A percentile compares a stretch with the other conserved stretches of the same genome.
These are phyloP conservation scores for Heterobasidion occidentale DNA, from an alignment of 1,284 basidiomycete genomes.

Conservation along the genomic window DNA sequence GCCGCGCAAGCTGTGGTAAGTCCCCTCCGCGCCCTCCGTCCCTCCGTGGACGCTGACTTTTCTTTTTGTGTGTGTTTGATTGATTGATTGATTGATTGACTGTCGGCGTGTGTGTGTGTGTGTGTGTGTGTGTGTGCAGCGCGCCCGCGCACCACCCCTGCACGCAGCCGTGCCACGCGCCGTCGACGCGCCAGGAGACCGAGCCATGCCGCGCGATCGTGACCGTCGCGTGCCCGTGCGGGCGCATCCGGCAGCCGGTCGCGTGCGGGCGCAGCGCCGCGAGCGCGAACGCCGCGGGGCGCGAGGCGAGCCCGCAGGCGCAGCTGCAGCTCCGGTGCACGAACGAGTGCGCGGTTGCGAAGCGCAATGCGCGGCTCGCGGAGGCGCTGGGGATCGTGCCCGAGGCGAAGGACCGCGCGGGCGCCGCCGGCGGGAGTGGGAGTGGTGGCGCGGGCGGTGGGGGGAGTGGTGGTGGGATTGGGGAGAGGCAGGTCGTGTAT, in stretches of 20 bases:
- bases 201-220: conserved; percentile 66
- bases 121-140: conserved; percentile 25
- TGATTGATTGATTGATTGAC: too few relatives aligned
- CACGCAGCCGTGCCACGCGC: conserved; percentile 75
- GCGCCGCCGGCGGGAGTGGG: too few relatives aligned
- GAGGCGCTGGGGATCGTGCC: conserved; percentile 79
- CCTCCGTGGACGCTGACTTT: background rate
- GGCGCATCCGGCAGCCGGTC: conserved; percentile 64
- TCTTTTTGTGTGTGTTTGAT: background rate
- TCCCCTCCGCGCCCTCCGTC: conserved; percentile 7
- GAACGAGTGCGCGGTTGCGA: conserved; percentile 73
- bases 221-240: conserved; percentile 72
- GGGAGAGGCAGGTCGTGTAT: conserved; percentile 40
- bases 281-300: conserved; percentile 36
- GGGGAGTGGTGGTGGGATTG: too few relatives aligned
- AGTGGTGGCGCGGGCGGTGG: too few relatives aligned
- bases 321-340: conserved; percentile 57
- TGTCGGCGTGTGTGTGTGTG: background rate
- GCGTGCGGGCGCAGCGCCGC: conserved; percentile 56
- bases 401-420: conserved; percentile 26
- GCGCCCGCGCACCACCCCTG: conserved; percentile 64
- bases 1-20: conserved; percentile 71
- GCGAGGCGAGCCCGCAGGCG: conserved; percentile 28
- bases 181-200: conserved; percentile 71
- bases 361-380: conserved; percentile 80